Percentiles rank a stretch among this genome's conserved stretches.
Conservation (phyloP, 306 rosid species). For the Corylus avellana region DNA sequence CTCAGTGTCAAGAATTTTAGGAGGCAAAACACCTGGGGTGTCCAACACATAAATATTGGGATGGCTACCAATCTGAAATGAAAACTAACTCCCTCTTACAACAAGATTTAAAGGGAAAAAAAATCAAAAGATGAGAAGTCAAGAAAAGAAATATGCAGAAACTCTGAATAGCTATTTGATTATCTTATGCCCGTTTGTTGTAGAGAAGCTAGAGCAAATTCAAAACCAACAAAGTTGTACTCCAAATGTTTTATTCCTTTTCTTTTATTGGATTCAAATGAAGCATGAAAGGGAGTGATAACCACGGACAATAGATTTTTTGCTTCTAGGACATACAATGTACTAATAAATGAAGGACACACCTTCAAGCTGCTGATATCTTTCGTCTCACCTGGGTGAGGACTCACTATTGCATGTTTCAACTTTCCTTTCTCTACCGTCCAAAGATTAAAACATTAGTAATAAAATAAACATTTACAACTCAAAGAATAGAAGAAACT, state of each 20-base stretch:
- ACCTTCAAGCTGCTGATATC: slow-evolving; percentile 88
- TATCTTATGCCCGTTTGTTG: background rate
- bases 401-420: slow-evolving; percentile 74
- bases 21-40: slow-evolving; percentile 82
- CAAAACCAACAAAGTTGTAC: background rate
- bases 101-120: slow-evolving; percentile 3
- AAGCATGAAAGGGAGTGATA: background rate
- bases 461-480: background rate
- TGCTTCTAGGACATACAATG: slow-evolving; percentile 6
- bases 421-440: slow-evolving; percentile 78
- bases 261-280: background rate
- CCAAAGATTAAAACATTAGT: background rate
- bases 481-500: background rate
- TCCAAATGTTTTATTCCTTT: background rate
- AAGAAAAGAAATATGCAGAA: background rate
- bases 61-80: slow-evolving; percentile 84
- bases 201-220: background rate
- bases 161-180: background rate
- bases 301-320: background rate
- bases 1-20: slow-evolving; percentile 52
- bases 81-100: slow-evolving; percentile 22
- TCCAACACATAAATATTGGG: slow-evolving; percentile 87
- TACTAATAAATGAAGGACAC: slow-evolving; percentile 11
- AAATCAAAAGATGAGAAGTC: background rate
- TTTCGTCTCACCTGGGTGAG: slow-evolving; percentile 81